phyloP scores from a whole-genome alignment of 306 rosid species.

The Gillenia trifoliata region DNA sequence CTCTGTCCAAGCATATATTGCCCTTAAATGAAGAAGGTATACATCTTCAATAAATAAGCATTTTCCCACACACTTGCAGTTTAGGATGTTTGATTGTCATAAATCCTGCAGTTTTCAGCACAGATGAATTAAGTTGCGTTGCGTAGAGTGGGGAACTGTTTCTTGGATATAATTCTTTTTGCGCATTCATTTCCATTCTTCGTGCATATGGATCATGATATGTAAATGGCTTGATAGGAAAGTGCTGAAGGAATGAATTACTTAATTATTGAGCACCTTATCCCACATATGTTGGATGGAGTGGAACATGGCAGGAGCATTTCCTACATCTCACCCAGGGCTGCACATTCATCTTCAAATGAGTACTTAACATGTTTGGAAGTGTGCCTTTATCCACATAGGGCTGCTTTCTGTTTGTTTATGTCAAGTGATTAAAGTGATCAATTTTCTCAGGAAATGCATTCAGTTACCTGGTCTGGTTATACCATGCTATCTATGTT shows the following conservation, averaged over 20 bases:
- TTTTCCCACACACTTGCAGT: background rate
- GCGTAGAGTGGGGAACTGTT: background rate
- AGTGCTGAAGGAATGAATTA: background rate
- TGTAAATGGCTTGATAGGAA: background rate
- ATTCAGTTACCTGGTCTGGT: background rate
- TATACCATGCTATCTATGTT: background rate
- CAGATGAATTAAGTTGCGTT: background rate
- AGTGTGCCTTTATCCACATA: background rate
- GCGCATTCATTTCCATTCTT: background rate
- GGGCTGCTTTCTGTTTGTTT: background rate
- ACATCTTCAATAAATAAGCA: background rate
- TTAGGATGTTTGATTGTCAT: background rate
- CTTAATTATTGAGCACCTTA: background rate
- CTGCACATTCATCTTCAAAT: background rate
- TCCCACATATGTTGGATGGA: background rate
- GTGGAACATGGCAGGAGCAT: background rate
- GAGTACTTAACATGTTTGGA: background rate
- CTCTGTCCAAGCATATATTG: conserved; percentile 30
- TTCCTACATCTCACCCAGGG: background rate
- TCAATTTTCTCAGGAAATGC: background rate
- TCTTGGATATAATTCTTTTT: background rate
- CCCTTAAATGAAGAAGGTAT: conserved; percentile 24
- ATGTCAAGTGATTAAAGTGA: background rate
- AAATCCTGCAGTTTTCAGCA: background rate
- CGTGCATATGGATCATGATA: background rate